A percentile compares a stretch with the other conserved stretches of the same genome.
phyloP scores from a whole-genome alignment of 306 rosid genomes.

The Dryas octopetala region DNA sequence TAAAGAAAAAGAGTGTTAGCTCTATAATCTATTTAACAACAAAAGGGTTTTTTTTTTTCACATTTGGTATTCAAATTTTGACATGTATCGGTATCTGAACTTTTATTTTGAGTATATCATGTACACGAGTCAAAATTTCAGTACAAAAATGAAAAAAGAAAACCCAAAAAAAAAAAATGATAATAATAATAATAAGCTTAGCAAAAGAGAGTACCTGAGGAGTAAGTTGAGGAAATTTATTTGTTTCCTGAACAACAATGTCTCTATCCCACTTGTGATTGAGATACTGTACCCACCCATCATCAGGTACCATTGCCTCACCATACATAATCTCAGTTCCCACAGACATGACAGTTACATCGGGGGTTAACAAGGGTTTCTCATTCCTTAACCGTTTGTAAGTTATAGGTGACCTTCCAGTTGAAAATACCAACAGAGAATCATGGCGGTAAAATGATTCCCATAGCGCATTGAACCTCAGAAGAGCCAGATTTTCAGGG shows the following conservation, averaged over 20 bases:
- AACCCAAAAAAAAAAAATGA: background rate
- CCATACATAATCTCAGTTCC: conserved; percentile 85
- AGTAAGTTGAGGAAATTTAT: conserved; percentile 61
- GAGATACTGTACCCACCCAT: conserved; percentile 52
- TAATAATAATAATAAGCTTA: background rate
- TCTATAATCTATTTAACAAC: too few relatives aligned
- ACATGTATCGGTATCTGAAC: too few relatives aligned
- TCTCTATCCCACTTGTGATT: conserved; percentile 66
- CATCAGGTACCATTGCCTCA: conserved; percentile 54
- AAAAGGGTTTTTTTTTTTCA: too few relatives aligned
- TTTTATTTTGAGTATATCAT: too few relatives aligned
- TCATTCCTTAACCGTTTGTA: conserved; percentile 46
- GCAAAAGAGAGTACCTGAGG: conserved; percentile 45
- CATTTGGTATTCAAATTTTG: too few relatives aligned
- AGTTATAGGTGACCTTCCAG: conserved; percentile 73
- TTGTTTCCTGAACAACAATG: conserved; percentile 65
- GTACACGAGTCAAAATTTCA: too few relatives aligned
- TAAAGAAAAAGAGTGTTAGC: too few relatives aligned
- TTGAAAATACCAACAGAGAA: conserved; percentile 84
- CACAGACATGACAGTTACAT: conserved; percentile 67
- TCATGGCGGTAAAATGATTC: conserved; percentile 73
- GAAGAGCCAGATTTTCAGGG: conserved; percentile 51
- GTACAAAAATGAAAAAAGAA: too few relatives aligned
- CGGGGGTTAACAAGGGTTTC: conserved; percentile 80
- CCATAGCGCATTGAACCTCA: conserved; percentile 77